Percentiles rank a stretch among this genome's conserved stretches.
phyloP scores from a whole-genome alignment of 2,329 filamentous ascomycete species.

The Talaromyces sp. region DNA sequence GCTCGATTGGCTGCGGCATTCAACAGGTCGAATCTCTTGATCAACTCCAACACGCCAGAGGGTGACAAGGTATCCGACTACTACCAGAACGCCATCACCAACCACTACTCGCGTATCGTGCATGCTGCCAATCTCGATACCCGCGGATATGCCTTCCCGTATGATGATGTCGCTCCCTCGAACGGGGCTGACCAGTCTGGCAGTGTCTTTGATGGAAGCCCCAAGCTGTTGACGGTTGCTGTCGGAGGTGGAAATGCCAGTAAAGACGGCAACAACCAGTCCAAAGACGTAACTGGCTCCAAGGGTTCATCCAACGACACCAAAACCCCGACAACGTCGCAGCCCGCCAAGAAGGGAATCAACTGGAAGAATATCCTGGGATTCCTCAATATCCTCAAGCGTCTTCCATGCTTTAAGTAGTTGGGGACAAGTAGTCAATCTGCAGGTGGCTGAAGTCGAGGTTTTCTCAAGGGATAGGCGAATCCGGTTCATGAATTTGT shows the following conservation, averaged over 20 bases:
- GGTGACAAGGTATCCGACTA: constrained; percentile 46
- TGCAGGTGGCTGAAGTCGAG: background rate
- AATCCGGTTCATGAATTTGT: background rate
- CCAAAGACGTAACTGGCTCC: background rate
- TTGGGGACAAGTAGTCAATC: background rate
- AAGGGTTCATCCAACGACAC: background rate
- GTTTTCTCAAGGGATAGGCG: background rate
- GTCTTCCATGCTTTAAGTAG: constrained; percentile 8
- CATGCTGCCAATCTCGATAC: constrained; percentile 56
- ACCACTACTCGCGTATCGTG: constrained; percentile 62
- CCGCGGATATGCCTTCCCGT: constrained; percentile 64
- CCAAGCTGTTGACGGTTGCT: constrained; percentile 51
- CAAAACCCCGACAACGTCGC: background rate
- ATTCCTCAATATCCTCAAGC: constrained; percentile 5
- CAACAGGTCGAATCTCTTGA: constrained; percentile 64
- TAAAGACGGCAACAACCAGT: constrained; percentile 6
- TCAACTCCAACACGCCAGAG: constrained; percentile 47
- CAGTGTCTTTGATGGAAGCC: constrained; percentile 53
- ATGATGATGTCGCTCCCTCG: constrained; percentile 61
- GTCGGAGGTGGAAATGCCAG: constrained; percentile 42
- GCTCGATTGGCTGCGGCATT: constrained; percentile 71
- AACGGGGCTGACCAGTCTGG: constrained; percentile 56
- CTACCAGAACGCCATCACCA: constrained; percentile 52
- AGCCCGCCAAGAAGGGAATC: background rate
- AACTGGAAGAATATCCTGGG: constrained; percentile 1